Conservation (phyloP, 768 basidiomycete genomes). For the Mrakia blollopis region DNA sequence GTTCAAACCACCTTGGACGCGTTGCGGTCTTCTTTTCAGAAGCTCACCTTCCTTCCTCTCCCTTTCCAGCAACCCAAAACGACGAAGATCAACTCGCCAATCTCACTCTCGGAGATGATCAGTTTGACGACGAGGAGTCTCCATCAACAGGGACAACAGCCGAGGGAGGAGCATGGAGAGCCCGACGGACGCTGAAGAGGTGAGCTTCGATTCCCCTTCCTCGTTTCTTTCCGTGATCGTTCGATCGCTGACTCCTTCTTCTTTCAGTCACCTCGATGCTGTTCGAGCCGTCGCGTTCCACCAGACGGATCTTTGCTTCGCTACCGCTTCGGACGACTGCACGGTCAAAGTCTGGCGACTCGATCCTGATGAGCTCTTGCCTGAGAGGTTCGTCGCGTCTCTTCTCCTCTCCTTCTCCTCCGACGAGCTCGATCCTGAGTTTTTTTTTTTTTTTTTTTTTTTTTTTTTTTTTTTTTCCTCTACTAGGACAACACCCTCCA, state of each 20-base stretch:
- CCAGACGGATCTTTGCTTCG: constrained; percentile 59
- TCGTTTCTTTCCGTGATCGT: neutral
- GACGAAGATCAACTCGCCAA: constrained; percentile 44
- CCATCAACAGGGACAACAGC: constrained; percentile 41
- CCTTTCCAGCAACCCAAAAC: constrained; percentile 35
- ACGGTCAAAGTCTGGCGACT: constrained; percentile 95
- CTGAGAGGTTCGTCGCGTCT: constrained; percentile 58
- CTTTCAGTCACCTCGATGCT: constrained; percentile 77
- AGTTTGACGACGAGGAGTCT: constrained; percentile 50
- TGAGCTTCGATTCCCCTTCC: constrained; percentile 48
- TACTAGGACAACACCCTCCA: neutral
- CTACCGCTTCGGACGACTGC: constrained; percentile 91
- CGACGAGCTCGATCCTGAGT: neutral
- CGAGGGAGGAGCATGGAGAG: constrained; percentile 57
- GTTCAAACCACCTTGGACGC: neutral
- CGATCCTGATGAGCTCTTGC: constrained; percentile 68
- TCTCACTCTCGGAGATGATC: constrained; percentile 61
- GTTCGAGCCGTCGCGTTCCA: constrained; percentile 80
- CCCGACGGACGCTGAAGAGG: constrained; percentile 82
- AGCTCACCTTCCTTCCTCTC: neutral
- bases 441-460: too few relatives aligned
- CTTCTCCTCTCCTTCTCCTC: neutral
- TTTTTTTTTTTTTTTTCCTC: neutral
- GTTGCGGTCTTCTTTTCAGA: neutral
- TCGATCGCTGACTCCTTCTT: neutral